Evolutionary conservation across 441 rosid genomes (phyloP).

Genomic region (Aquilaria agallochum): DNA sequence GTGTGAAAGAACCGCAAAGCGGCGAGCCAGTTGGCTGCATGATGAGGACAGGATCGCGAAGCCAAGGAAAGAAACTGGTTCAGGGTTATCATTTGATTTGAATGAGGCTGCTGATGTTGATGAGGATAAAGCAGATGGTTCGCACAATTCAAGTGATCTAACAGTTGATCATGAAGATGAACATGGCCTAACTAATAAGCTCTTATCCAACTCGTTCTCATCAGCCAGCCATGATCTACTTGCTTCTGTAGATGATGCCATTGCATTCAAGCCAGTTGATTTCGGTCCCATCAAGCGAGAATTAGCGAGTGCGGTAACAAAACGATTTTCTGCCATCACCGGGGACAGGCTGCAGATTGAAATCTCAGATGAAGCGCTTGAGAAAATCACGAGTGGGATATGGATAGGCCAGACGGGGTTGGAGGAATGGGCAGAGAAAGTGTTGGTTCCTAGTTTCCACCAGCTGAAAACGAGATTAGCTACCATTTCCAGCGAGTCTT

Average conservation of each 20-base stretch:
- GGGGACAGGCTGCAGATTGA: constrained; percentile 33
- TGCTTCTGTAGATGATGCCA: constrained; percentile 42
- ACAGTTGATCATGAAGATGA: constrained; percentile 78
- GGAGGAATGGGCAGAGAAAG: constrained; percentile 80
- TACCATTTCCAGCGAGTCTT: constrained; percentile 24
- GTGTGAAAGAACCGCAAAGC: constrained; percentile 57
- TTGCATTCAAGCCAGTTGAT: constrained; percentile 74
- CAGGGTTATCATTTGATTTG: constrained; percentile 55
- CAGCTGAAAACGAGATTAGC: constrained; percentile 42
- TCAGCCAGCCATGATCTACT: constrained; percentile 49
- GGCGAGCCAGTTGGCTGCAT: constrained; percentile 62
- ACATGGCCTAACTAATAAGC: constrained; percentile 42
- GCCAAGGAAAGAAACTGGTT: constrained; percentile 50
- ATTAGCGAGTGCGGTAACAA: constrained; percentile 36
- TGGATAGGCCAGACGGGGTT: constrained; percentile 62
- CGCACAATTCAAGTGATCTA: constrained; percentile 81
- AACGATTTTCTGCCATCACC: constrained; percentile 39
- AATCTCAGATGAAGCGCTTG: constrained; percentile 61
- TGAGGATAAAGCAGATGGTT: constrained; percentile 67
- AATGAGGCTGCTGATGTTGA: constrained; percentile 66
- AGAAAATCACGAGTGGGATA: constrained; percentile 59
- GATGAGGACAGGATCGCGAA: constrained; percentile 43
- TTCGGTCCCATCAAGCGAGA: constrained; percentile 38
- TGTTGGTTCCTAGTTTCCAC: constrained; percentile 59
- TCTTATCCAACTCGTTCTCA: constrained; percentile 34